Base-by-base conservation (phyloP, 1,284 basidiomycete species). In the Tylopilus sp. region DNA sequence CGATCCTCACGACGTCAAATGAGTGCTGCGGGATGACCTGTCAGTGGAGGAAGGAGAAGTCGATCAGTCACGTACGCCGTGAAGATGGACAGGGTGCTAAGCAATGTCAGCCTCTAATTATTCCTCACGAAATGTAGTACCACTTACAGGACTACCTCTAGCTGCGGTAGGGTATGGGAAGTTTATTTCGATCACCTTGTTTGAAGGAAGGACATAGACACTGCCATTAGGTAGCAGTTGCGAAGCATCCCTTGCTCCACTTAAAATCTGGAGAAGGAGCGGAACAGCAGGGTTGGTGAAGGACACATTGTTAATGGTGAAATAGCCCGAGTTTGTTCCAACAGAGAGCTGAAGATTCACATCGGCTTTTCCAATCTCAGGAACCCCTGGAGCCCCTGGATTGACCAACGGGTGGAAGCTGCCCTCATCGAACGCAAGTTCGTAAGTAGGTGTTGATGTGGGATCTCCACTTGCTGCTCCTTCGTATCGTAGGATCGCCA, bases 401-500 rank as follows among this genome's bases (percentile, higher is more conserved):
- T 77, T 69, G 26, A 69, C 61, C 18, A 82, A 71, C 8, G 82
- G 74, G 38, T 79, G 77, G 4, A 84, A 72, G 26, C 68, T 67
- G 22, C 71, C 69, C 60, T 83, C 81, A 32, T 72, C 32, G n/a
- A 82, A 69, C 1, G 73, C 16, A 2, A 74, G 70, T n/a, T 67
- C 72, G 62, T 72, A 79, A 0, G 79, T 75, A 0, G 75, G 71
- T 61, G 79, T 47, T 1, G 83, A 81, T 6, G 74, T 81, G 0
- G 86, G 88, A 38, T 88, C 86, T 16, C 54, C 58, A 1, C 64
- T 63, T 0, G 75, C 66, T 6, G 88, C 89, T 15, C 84, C 83
- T 1, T 57, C 65, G 70, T 91, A 91, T 33, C 84, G 81, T 33
- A 90, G 72, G 62, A 90, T 86, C 4, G 87, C 89, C 24, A 80